These are phyloP conservation scores for Fusarium poae DNA, from an alignment of 2,329 filamentous ascomycete genomes.

Conservation along the genomic window DNA sequence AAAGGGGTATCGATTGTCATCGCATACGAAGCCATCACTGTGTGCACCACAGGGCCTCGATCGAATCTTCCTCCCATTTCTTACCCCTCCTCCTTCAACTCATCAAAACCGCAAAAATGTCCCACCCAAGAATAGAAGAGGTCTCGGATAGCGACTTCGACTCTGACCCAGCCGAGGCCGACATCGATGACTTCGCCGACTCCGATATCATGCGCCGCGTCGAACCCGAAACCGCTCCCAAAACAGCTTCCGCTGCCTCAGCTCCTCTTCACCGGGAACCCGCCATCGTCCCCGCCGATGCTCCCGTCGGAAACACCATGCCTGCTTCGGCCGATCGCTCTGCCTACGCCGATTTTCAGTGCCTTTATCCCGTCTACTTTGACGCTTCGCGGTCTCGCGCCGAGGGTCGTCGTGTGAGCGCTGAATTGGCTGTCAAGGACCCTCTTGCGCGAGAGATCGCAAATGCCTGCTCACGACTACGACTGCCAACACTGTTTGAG, in stretches of 20 bases:
- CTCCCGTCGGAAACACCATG: slow-evolving; percentile 48
- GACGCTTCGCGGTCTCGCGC: slow-evolving; percentile 80
- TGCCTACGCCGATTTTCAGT: slow-evolving; percentile 82
- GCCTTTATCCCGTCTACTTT: slow-evolving; percentile 96
- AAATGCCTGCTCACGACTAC: slow-evolving; percentile 81
- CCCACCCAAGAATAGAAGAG: slow-evolving; percentile 91
- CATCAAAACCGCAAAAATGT: slow-evolving; percentile 66
- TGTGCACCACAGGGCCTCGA: not conserved
- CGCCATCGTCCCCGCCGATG: slow-evolving; percentile 48
- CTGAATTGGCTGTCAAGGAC: slow-evolving; percentile 80
- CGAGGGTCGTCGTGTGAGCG: slow-evolving; percentile 83
- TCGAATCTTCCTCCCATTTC: slow-evolving; percentile 1
- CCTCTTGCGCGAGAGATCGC: slow-evolving; percentile 92
- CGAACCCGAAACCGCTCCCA: slow-evolving; percentile 49
- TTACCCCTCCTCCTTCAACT: slow-evolving; percentile 15
- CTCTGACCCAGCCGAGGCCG: slow-evolving; percentile 89
- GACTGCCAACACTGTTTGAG: slow-evolving; percentile 83
- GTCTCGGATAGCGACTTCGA: slow-evolving; percentile 83
- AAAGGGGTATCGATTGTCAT: not conserved
- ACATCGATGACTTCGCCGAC: slow-evolving; percentile 76
- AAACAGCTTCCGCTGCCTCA: slow-evolving; percentile 46
- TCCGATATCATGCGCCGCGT: slow-evolving; percentile 67
- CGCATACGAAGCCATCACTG: not conserved
- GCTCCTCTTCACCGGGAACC: slow-evolving; percentile 49
- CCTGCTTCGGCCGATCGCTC: slow-evolving; percentile 61